Evolutionary conservation across 352 stramenopile genomes (phyloP).

Genomic region (Pythium brassicae): DNA sequence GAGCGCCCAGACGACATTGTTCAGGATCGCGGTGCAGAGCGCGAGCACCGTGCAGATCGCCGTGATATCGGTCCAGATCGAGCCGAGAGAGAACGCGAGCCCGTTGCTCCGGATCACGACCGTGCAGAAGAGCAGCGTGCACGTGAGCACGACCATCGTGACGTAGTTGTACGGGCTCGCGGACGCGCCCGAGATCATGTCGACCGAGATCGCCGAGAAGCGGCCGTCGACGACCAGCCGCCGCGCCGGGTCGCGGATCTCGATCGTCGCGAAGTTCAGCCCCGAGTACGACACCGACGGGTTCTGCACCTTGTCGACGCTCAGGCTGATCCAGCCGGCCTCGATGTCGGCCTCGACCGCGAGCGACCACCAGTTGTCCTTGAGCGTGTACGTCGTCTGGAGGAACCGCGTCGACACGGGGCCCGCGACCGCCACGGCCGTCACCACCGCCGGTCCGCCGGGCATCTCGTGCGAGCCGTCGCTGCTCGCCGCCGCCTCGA

Average conservation of each 20-base stretch:
- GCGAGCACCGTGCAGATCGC: slow-evolving; percentile 80
- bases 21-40: slow-evolving; percentile 67
- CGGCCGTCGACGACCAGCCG: slow-evolving; percentile 52
- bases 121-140: slow-evolving; percentile 75
- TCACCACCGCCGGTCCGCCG: too few relatives aligned
- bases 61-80: slow-evolving; percentile 85
- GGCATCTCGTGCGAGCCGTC: too few relatives aligned
- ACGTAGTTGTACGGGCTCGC: slow-evolving; percentile 87
- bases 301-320: slow-evolving; percentile 70
- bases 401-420: slow-evolving; percentile 4
- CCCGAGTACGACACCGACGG: slow-evolving; percentile 65
- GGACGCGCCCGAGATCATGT: slow-evolving; percentile 50
- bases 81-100: slow-evolving; percentile 75
- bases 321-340: slow-evolving; percentile 64
- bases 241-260: slow-evolving; percentile 45
- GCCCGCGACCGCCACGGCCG: background rate
- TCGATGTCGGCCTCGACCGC: slow-evolving; percentile 44
- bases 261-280: slow-evolving; percentile 54
- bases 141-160: slow-evolving; percentile 81
- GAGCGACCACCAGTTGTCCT: slow-evolving; percentile 41
- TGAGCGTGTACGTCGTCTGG: slow-evolving; percentile 4
- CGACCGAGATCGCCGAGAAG: slow-evolving; percentile 74
- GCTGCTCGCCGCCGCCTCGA: too few relatives aligned
- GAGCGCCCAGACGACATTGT: slow-evolving; percentile 85
- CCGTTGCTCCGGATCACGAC: slow-evolving; percentile 82